phyloP scores from a whole-genome alignment of 495 filamentous ascomycete species.

The Polyplosphaeria fusca region DNA sequence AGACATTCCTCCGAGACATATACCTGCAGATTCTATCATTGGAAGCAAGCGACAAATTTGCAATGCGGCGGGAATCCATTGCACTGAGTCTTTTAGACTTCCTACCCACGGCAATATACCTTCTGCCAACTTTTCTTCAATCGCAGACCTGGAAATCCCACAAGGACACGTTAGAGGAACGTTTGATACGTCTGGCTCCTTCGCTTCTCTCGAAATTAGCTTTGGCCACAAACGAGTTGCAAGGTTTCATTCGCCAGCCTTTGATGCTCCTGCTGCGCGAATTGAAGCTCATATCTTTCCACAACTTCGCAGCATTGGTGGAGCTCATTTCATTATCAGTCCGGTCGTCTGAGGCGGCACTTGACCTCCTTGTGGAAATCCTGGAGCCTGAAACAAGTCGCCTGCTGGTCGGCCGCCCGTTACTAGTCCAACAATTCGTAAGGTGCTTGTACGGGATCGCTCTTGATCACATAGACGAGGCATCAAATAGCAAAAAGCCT shows the following conservation, averaged over 20 bases:
- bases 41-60: background rate
- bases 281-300: constrained; percentile 36
- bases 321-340: constrained; percentile 47
- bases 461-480: constrained; percentile 51
- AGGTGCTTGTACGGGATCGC: constrained; percentile 47
- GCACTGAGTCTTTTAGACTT: constrained; percentile 3
- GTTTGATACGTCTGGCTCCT: constrained; percentile 17
- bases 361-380: constrained; percentile 47
- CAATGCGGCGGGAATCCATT: background rate
- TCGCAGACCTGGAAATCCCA: constrained; percentile 27
- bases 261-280: constrained; percentile 41
- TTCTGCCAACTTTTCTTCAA: constrained; percentile 30
- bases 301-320: constrained; percentile 38
- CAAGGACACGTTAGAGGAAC: constrained; percentile 19
- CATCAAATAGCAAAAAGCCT: constrained; percentile 35
- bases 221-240: constrained; percentile 38
- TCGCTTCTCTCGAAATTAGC: constrained; percentile 38
- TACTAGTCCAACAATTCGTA: constrained; percentile 39
- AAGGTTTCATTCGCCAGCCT: constrained; percentile 43
- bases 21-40: constrained; percentile 5
- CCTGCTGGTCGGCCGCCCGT: constrained; percentile 39
- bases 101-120: constrained; percentile 11
- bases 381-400: constrained; percentile 44
- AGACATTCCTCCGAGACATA: background rate
- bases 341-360: constrained; percentile 42